Conservation (phyloP, 2,329 filamentous ascomycete genomes). For the Talaromyces piceae region DNA sequence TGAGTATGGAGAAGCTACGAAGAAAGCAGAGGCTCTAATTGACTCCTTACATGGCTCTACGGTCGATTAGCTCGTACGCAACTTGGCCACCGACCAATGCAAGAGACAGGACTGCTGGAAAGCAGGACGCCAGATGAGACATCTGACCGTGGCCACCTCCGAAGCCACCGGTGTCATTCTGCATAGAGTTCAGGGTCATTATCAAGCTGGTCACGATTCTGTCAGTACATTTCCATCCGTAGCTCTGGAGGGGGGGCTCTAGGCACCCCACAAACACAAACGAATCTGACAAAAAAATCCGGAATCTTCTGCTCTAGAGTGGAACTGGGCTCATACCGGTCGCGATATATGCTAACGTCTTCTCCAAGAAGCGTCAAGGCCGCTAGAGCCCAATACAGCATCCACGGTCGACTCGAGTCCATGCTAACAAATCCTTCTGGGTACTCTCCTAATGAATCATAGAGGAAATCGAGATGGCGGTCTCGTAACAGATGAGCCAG, state of each 20-base stretch:
- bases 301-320: background rate
- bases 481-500: conserved; percentile 65
- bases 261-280: no score
- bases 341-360: conserved; percentile 59
- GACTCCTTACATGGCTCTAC: conserved; percentile 58
- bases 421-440: conserved; percentile 64
- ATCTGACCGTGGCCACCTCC: conserved; percentile 88
- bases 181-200: conserved; percentile 69
- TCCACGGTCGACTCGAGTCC: conserved; percentile 87
- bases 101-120: conserved; percentile 73
- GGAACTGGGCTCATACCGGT: conserved; percentile 43
- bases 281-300: no score
- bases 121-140: conserved; percentile 82
- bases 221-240: background rate
- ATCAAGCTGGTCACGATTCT: conserved; percentile 45
- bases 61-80: conserved; percentile 68
- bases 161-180: conserved; percentile 78
- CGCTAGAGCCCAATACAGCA: conserved; percentile 84
- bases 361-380: conserved; percentile 69
- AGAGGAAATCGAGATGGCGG: conserved; percentile 44
- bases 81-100: conserved; percentile 69
- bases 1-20: conserved; percentile 1
- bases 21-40: background rate
- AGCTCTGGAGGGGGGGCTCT: no score
- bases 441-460: conserved; percentile 49